These are phyloP conservation scores for Oryza longistaminata DNA, from an alignment of 176 grass and related monocot genomes.

Conservation along the genomic window DNA sequence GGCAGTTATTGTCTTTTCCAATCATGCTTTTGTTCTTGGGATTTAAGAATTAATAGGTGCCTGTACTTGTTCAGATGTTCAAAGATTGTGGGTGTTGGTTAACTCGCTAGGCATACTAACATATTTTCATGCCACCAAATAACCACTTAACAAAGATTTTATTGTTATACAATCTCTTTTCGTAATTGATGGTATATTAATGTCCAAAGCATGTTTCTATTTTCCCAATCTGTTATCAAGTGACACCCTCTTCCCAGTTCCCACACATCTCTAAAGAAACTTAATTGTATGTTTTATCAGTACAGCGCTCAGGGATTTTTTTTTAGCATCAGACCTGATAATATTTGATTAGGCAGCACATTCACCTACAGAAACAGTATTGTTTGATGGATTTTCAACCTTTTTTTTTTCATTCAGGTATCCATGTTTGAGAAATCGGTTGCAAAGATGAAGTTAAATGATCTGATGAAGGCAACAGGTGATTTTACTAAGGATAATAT, in stretches of 20 bases:
- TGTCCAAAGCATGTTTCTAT: background rate
- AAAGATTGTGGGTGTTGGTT: background rate
- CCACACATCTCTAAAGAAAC: background rate
- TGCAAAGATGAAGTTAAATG: slow-evolving; percentile 90
- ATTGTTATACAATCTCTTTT: background rate
- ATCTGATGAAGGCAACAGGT: slow-evolving; percentile 78
- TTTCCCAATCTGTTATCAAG: background rate
- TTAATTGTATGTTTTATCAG: background rate
- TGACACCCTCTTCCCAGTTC: background rate
- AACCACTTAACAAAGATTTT: background rate
- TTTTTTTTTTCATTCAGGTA: slow-evolving; percentile 50
- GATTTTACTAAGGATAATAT: slow-evolving; percentile 93
- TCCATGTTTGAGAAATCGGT: slow-evolving; percentile 95
- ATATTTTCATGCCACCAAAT: background rate
- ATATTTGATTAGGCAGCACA: background rate
- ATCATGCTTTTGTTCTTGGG: background rate
- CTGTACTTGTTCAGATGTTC: too few species aligned
- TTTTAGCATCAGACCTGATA: background rate
- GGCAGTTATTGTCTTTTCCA: background rate
- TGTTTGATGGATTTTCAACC: slow-evolving; percentile 1
- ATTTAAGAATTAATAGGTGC: background rate
- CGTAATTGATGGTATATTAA: background rate
- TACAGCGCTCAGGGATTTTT: background rate
- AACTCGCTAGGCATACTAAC: background rate
- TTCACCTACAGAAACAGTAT: background rate